Conservation (phyloP, 495 filamentous ascomycete genomes). For the Daldinia bambusicola region DNA sequence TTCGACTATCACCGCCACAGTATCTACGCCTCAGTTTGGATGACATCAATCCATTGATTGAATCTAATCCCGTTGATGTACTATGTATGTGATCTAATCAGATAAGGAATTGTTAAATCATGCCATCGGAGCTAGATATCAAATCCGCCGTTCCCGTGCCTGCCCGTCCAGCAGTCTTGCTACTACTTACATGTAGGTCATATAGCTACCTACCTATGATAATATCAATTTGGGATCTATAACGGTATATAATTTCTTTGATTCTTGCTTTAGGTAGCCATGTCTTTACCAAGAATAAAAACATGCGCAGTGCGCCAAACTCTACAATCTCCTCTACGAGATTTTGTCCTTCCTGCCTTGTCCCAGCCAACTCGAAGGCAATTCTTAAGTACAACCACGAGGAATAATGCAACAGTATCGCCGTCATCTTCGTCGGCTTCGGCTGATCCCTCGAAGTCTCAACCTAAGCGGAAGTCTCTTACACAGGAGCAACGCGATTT, state of each 20-base stretch:
- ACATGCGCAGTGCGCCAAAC: slow-evolving; percentile 14
- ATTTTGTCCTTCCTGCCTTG: slow-evolving; percentile 14
- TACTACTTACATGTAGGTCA: not conserved
- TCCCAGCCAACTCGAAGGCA: slow-evolving; percentile 7
- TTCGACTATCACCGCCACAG: too few species aligned
- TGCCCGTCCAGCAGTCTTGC: not conserved
- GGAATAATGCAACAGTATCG: slow-evolving; percentile 12
- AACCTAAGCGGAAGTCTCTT: slow-evolving; percentile 65
- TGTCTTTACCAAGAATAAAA: slow-evolving; percentile 31
- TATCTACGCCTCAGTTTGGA: too few species aligned
- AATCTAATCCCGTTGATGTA: not conserved
- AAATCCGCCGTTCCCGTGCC: not conserved
- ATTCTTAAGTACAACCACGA: slow-evolving; percentile 25
- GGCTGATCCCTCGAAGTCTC: slow-evolving; percentile 25
- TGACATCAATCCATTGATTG: not conserved
- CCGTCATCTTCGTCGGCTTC: slow-evolving; percentile 20
- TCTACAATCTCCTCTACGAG: slow-evolving; percentile 7
- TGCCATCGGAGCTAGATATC: not conserved
- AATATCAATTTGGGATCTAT: not conserved
- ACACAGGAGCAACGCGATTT: slow-evolving; percentile 76
- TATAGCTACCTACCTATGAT: not conserved
- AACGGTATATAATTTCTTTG: not conserved
- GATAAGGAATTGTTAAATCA: not conserved
- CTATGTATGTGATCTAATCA: not conserved
- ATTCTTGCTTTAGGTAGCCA: not conserved